Base-by-base conservation (phyloP, 2,329 filamentous ascomycete species). In the Elsinoe arachidis region DNA sequence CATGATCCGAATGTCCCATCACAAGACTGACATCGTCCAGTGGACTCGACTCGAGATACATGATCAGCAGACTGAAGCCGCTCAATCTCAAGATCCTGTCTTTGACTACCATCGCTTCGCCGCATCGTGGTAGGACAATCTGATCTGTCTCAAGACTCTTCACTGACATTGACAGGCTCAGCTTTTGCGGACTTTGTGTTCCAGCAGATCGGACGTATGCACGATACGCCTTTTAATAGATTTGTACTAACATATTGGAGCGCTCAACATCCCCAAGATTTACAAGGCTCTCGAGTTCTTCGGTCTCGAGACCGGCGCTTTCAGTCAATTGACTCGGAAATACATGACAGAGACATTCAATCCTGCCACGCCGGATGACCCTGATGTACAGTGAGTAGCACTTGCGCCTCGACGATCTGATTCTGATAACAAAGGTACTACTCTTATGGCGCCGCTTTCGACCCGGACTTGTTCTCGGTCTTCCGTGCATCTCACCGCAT, bases 21-120 rank as follows among this genome's bases (percentile, higher is more conserved):
- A 11, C 19, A 19, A 10, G 4, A n/a, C 30, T 37, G 26, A 54
- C 14, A 21, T 33, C 19, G 4, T 30, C 1, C 63, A 83, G 82
- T 56, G 82, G 82, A 7, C 76, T 85, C 53, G 82, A 85, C 66
- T 76, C 82, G 33, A 75, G 82, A 58, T 83, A 83, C 63, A 83
- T 85, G 80, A 82, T 85, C 63, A 83, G 79, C 59, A 75, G 72
- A 41, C 69, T 85, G 19, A 74, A 76, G 52, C 81, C 80, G 9
- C 72, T 73, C 2, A 81, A 84, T 53, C 88, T 96, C 62, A 89
- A 88, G 67, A 87, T 96, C 59, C 77, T 90, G 37, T 84, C 81
- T 0, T 68, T 85, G 62, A 85, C 82, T 0, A 85, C 82, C 0
- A 78, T 85, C 58, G 81, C 82, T 2, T 80, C 79, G 12, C 82